phyloP scores from a whole-genome alignment of 768 basidiomycete species.

The Tubosaeta sp. region DNA sequence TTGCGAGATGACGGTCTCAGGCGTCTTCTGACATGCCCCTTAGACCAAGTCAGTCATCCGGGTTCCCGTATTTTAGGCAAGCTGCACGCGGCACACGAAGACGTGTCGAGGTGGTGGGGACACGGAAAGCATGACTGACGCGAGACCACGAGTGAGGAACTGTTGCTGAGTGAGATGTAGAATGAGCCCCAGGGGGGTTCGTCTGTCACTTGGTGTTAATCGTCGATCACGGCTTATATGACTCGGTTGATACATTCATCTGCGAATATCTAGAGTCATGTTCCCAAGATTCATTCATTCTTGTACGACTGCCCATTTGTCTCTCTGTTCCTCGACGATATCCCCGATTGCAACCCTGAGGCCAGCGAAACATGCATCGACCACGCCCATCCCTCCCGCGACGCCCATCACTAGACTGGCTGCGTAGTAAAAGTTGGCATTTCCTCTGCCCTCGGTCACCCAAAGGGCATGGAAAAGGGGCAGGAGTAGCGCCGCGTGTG shows the following conservation, averaged over 20 bases:
- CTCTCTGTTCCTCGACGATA: constrained; percentile 37
- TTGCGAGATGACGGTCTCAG: background rate
- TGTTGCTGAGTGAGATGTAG: background rate
- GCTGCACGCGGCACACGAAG: background rate
- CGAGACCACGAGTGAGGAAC: background rate
- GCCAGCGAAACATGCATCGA: constrained; percentile 84
- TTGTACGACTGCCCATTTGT: constrained; percentile 29
- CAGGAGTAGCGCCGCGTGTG: constrained; percentile 80
- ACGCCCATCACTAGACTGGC: constrained; percentile 91
- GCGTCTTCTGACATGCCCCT: background rate
- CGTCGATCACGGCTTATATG: background rate
- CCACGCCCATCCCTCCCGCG: constrained; percentile 75
- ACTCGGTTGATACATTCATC: too few species aligned
- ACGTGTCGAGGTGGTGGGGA: background rate
- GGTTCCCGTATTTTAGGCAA: background rate
- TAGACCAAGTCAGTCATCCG: constrained; percentile 4
- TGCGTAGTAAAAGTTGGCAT: constrained; percentile 98
- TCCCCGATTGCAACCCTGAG: constrained; percentile 66
- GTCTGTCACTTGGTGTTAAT: too few species aligned
- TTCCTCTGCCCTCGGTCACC: constrained; percentile 88
- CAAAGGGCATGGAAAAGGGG: constrained; percentile 92
- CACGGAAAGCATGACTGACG: background rate
- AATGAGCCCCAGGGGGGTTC: background rate
- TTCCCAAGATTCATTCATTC: constrained; percentile 11
- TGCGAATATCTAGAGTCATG: too few species aligned